These are phyloP conservation scores for Xylariaceae sp. DNA, from an alignment of 2,329 filamentous ascomycete genomes.

Conservation along the genomic window DNA sequence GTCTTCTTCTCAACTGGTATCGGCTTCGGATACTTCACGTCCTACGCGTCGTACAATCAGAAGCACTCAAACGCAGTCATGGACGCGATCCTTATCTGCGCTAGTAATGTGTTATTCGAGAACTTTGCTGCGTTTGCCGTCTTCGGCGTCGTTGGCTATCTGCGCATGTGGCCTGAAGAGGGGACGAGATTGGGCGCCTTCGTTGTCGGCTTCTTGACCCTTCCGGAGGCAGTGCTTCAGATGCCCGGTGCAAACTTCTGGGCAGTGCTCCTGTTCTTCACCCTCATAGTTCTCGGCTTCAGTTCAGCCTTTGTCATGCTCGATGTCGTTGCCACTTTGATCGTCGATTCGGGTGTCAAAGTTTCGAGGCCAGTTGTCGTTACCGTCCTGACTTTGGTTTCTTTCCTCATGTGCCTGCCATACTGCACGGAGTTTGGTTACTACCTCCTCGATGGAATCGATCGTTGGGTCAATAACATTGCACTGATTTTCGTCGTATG, in stretches of 20 bases:
- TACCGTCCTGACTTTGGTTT: slow-evolving; percentile 42
- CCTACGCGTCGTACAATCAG: slow-evolving; percentile 55
- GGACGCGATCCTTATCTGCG: slow-evolving; percentile 52
- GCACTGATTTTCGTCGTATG: slow-evolving; percentile 51
- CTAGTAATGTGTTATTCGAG: slow-evolving; percentile 53
- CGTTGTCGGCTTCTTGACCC: slow-evolving; percentile 53
- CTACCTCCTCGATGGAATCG: slow-evolving; percentile 50
- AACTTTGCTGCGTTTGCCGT: slow-evolving; percentile 44
- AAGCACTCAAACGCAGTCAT: slow-evolving; percentile 55
- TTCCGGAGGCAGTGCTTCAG: slow-evolving; percentile 50
- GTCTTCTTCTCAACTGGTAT: slow-evolving; percentile 58
- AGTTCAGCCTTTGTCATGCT: slow-evolving; percentile 57
- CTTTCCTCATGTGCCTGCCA: slow-evolving; percentile 49
- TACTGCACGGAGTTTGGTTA: slow-evolving; percentile 57
- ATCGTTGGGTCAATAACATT: slow-evolving; percentile 53
- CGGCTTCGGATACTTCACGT: slow-evolving; percentile 55
- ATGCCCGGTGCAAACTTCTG: slow-evolving; percentile 55
- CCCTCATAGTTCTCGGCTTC: slow-evolving; percentile 53
- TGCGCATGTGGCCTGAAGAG: slow-evolving; percentile 32
- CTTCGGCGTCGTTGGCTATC: slow-evolving; percentile 52
- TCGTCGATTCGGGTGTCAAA: slow-evolving; percentile 48
- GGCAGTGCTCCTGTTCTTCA: slow-evolving; percentile 56
- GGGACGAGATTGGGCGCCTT: slow-evolving; percentile 47
- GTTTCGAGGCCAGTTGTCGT: slow-evolving; percentile 44
- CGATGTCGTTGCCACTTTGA: slow-evolving; percentile 50